Percentiles rank a stretch among this genome's conserved stretches.
Conservation (phyloP, 1,284 basidiomycete species). For the Cutaneotrichosporon cutaneum region DNA sequence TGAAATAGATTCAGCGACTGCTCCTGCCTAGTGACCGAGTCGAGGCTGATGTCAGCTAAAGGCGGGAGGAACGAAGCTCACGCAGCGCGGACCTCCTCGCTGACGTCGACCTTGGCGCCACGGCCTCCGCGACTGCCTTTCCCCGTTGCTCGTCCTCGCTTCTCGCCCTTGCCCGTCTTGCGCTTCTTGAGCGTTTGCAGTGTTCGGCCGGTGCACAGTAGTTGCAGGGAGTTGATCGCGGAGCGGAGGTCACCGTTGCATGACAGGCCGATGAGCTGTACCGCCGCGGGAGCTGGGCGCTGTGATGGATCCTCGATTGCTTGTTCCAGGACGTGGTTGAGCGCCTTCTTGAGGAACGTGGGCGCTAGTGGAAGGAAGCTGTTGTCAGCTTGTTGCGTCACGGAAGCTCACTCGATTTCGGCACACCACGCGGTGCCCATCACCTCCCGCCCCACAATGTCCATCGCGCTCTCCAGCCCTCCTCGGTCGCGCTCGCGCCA, state of each 20-base stretch:
- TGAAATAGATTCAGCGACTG: conserved; percentile 87
- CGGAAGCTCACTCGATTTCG: conserved; percentile 64
- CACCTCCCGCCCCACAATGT: conserved; percentile 57
- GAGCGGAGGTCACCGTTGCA: conserved; percentile 88
- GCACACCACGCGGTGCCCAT: conserved; percentile 69
- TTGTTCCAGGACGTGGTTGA: conserved; percentile 64
- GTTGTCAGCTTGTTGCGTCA: neutral
- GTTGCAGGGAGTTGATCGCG: conserved; percentile 88
- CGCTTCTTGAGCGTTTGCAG: conserved; percentile 19
- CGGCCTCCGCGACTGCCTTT: conserved; percentile 33
- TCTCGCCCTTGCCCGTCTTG: conserved; percentile 23
- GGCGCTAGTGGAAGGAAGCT: conserved; percentile 90
- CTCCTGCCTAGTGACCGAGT: conserved; percentile 75
- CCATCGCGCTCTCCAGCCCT: conserved; percentile 58
- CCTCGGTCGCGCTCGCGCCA: conserved; percentile 54
- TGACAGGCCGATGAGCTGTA: conserved; percentile 73
- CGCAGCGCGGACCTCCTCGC: conserved; percentile 49
- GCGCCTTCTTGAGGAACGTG: conserved; percentile 76
- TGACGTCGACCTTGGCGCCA: conserved; percentile 46
- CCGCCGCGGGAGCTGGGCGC: conserved; percentile 62
- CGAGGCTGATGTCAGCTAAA: conserved; percentile 54
- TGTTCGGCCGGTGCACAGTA: conserved; percentile 54
- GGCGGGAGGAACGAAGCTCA: conserved; percentile 31
- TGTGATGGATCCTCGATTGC: conserved; percentile 51
- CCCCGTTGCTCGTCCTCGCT: conserved; percentile 10